Evolutionary conservation across 805 yeast species (phyloP), one percentile per base, ranked within the genome.

Genomic region (Blastobotrys attinorum): DNA sequence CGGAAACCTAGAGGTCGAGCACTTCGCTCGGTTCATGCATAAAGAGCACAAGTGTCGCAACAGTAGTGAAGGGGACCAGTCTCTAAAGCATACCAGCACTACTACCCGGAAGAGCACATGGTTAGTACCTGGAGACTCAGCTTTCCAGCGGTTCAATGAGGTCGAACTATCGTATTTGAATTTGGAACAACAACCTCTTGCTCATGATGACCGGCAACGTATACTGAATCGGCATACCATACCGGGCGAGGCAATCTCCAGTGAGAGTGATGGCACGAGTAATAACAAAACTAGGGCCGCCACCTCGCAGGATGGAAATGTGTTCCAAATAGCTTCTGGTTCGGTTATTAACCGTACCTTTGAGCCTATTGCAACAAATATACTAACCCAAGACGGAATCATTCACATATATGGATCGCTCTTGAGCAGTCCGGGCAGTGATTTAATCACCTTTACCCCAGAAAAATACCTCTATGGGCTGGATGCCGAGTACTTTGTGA

Each of bases 401-500:
- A 56, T 73, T 1, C 81, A 79, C 55, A 51, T 71, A 18, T 77
- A 73, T 53, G 62, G 67, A 18, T 50, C 61, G 13, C 42, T 63
- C 5, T 60, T 15, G 50, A 63, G 44, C 40, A 47, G 22, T 11
- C 40, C 62, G 22, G 44, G 49, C 22, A 58, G 49, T 0, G 37
- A 37, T 10, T 27, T 58, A 4, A 42, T 75, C 16, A 50, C 47
- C 1, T 74, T 77, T 52, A 76, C 77, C 25, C 75, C 77, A 1
- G 69, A 77, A 49, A 81, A 77, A 55, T 73, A 77, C 51, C 58
- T 82, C 2, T 64, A 75, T 42, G 87, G 84, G 0, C 57, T 79
- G 36, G 72, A 78, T 46, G 78, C 77, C 40, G 67, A 80, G 2
- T 68, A 68, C 22, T 78, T 85, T 58, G 89, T 84, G 4, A 71